Base-by-base conservation (phyloP, 768 basidiomycete genomes). In the Collybiopsis confluens region DNA sequence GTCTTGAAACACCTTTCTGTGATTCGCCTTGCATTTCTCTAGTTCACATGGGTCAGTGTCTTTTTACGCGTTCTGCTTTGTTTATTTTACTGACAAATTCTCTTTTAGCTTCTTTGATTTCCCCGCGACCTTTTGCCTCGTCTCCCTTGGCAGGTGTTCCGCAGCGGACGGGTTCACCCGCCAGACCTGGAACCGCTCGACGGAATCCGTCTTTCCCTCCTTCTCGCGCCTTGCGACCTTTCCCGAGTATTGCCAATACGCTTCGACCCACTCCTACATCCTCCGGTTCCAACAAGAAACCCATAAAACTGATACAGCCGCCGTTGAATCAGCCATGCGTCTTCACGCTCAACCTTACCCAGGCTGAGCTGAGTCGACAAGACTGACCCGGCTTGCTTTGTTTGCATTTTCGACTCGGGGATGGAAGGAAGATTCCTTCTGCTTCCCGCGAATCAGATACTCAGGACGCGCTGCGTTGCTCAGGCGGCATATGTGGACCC, bases 281-380 rank as follows among this genome's bases (percentile, higher is more conserved):
- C 33, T 56, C 64, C 5, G 13, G 13, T 33, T 13, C 30, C 30
- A 66, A 62, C 52, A 68, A 62, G 53, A 79, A 80, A 52, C 72
- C 84, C 5, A 74, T 83, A 16, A 92, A 92, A 64, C 74, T 92
- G 64, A 91, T 93, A 54, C 79, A 90, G 65, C 86, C 88, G 9
- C 88, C 91, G 24, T 76, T 82, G 62, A 83, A 87, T 65, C 82
- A 81, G 68, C 78, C 80, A 65, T 74, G 75, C 45, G 81, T 80
- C 36, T 92, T 91, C 61, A 74, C 86, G 56, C 81, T 93, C 49
- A 79, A 92, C 68, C 77, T 93, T 54, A 91, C 90, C 0, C 90
- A 90, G 65, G 89, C 82, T 7, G 90, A 93, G 66, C 78, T 93
- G 66, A 80, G 88, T 68, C 75, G 88, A 62, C 85, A 84, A 68